Evolutionary conservation across 1,139 yeast species (phyloP).

Genomic region (Magnusiomyces ingens): DNA sequence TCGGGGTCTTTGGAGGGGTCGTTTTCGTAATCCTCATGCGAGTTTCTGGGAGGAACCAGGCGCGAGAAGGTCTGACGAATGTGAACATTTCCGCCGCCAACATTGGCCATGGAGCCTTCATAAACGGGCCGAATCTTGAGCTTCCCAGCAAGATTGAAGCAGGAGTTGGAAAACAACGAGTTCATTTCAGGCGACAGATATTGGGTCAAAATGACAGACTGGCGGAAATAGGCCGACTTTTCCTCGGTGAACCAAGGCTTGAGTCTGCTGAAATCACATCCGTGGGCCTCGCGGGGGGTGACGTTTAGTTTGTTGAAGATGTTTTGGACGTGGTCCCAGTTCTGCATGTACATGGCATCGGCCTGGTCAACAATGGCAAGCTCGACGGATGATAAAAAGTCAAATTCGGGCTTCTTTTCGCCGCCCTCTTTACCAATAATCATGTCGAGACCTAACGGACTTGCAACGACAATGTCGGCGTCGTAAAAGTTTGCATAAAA

Average conservation of each 20-base stretch:
- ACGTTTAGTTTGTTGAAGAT: slow-evolving; percentile 66
- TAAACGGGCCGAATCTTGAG: slow-evolving; percentile 36
- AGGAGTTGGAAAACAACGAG: slow-evolving; percentile 50
- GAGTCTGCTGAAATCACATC: slow-evolving; percentile 86
- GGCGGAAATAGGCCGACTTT: slow-evolving; percentile 67
- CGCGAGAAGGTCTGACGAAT: slow-evolving; percentile 66
- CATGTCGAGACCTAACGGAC: slow-evolving; percentile 86
- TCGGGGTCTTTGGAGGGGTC: slow-evolving; percentile 59
- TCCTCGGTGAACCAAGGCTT: slow-evolving; percentile 91
- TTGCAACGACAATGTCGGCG: slow-evolving; percentile 81
- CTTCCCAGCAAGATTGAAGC: slow-evolving; percentile 61
- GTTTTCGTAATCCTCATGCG: slow-evolving; percentile 5
- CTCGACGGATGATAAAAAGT: slow-evolving; percentile 85
- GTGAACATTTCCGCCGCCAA: slow-evolving; percentile 40
- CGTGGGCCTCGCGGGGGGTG: slow-evolving; percentile 71
- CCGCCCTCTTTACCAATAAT: slow-evolving; percentile 49
- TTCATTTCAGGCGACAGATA: slow-evolving; percentile 77
- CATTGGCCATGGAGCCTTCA: slow-evolving; percentile 36
- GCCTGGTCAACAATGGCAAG: slow-evolving; percentile 72
- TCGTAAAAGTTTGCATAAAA: slow-evolving; percentile 78
- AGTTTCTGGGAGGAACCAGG: slow-evolving; percentile 18
- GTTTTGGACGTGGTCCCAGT: slow-evolving; percentile 73
- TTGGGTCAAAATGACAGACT: slow-evolving; percentile 67
- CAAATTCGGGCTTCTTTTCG: slow-evolving; percentile 39
- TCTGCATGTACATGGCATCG: slow-evolving; percentile 85